A percentile compares a stretch with the other conserved stretches of the same genome.
Evolutionary conservation across 345 rosid species (phyloP).

Genomic region (Erodium maritimum): DNA sequence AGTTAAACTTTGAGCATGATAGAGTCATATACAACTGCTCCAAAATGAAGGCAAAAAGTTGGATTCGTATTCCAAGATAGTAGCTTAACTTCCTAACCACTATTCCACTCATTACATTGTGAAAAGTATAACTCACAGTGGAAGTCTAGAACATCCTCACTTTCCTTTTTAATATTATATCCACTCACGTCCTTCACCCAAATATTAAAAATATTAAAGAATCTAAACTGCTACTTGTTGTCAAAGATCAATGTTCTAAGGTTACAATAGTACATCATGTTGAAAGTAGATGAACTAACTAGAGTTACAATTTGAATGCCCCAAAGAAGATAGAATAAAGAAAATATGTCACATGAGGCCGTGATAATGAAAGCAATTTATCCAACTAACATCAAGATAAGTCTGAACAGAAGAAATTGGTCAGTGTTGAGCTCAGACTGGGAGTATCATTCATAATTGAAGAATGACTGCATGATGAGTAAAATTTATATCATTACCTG

Average conservation of each 20-base stretch:
- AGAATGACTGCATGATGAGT: neutral
- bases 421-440: neutral
- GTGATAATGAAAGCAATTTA: neutral
- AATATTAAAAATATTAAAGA: too few species aligned
- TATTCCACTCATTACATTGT: neutral
- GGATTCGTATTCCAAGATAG: neutral
- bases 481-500: slow-evolving; percentile 39
- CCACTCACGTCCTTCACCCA: too few species aligned
- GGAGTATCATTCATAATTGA: neutral
- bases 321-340: neutral
- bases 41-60: too few species aligned
- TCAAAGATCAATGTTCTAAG: too few species aligned
- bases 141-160: too few species aligned
- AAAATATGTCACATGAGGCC: neutral
- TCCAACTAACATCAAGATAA: neutral
- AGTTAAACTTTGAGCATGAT: neutral
- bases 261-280: too few species aligned
- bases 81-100: neutral
- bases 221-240: too few species aligned
- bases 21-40: neutral
- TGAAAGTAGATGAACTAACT: neutral
- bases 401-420: neutral
- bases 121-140: neutral
- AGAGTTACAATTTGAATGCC: neutral
- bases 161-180: too few species aligned